Conservation (phyloP, 164 flowering plant genomes). For the Kingdonia uniflora region DNA sequence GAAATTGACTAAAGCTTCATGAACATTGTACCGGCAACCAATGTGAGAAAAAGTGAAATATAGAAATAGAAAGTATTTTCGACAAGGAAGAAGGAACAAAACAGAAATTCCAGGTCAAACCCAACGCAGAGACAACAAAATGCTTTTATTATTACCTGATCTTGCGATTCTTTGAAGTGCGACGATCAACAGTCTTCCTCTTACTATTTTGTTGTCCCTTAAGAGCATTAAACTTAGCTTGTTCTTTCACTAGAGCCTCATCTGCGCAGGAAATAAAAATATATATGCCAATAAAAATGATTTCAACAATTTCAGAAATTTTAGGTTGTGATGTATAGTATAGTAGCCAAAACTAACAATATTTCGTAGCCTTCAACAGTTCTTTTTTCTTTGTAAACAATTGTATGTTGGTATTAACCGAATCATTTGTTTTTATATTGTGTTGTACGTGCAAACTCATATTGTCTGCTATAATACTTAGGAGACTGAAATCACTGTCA, state of each 20-base stretch:
- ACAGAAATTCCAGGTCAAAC: not conserved
- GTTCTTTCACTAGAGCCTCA: conserved; percentile 17
- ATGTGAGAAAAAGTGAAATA: not conserved
- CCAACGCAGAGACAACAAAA: not conserved
- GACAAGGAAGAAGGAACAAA: not conserved
- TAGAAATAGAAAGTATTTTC: not conserved
- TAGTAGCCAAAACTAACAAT: too few relatives aligned
- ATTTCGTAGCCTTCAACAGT: too few relatives aligned
- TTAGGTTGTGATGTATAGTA: too few relatives aligned
- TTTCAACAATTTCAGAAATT: too few relatives aligned
- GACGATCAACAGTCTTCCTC: conserved; percentile 71
- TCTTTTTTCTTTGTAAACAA: too few relatives aligned
- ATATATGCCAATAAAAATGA: too few relatives aligned
- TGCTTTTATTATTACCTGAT: conserved; percentile 42
- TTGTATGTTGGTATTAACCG: too few relatives aligned
- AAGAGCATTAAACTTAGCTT: conserved; percentile 35
- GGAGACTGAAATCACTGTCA: too few relatives aligned
- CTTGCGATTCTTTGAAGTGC: conserved; percentile 90
- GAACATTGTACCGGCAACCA: conserved; percentile 60
- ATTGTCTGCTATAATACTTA: too few relatives aligned
- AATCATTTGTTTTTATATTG: too few relatives aligned
- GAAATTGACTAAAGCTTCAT: conserved; percentile 77
- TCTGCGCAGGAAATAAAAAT: conserved; percentile 28
- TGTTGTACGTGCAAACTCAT: too few relatives aligned
- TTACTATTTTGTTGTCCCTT: conserved; percentile 68